These are phyloP conservation scores for Xylariaceae sp. DNA, from an alignment of 2,329 filamentous ascomycete species.

Conservation along the genomic window DNA sequence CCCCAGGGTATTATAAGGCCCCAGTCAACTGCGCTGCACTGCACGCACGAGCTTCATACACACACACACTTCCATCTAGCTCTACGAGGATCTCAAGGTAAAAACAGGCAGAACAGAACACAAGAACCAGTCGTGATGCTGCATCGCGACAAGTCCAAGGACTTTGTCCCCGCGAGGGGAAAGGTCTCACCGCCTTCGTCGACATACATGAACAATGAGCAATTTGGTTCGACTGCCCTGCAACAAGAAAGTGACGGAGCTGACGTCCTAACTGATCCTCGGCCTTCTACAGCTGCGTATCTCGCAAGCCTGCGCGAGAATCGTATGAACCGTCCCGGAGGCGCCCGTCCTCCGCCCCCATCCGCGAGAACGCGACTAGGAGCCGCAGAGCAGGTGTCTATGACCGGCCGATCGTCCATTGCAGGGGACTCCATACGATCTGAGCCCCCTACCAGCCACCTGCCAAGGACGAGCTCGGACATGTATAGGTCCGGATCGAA, in stretches of 20 bases:
- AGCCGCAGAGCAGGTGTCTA: conserved; percentile 25
- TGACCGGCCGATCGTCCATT: conserved; percentile 29
- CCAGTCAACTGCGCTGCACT: not conserved
- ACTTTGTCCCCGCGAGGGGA: conserved; percentile 35
- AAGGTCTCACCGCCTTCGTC: conserved; percentile 58
- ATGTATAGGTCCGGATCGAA: conserved; percentile 30
- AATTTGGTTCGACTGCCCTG: conserved; percentile 51
- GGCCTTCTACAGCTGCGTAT: conserved; percentile 43
- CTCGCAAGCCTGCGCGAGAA: conserved; percentile 65
- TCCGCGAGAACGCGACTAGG: conserved; percentile 31
- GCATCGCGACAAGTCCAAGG: conserved; percentile 31
- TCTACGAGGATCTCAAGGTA: not conserved
- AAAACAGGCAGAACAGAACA: not conserved
- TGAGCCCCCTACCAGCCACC: conserved; percentile 32
- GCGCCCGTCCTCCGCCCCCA: conserved; percentile 59
- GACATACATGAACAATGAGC: conserved; percentile 61
- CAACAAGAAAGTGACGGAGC: conserved; percentile 2
- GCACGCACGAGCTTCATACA: not conserved
- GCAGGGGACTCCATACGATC: conserved; percentile 31
- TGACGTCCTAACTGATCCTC: conserved; percentile 13
- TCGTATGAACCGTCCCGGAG: conserved; percentile 62
- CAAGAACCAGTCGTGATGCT: conserved; percentile 15
- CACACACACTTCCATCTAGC: not conserved
- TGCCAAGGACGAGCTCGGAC: conserved; percentile 32
- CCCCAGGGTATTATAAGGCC: not conserved